Base-by-base conservation (phyloP, 176 grass and related monocot genomes). In the Avena atlantica region DNA sequence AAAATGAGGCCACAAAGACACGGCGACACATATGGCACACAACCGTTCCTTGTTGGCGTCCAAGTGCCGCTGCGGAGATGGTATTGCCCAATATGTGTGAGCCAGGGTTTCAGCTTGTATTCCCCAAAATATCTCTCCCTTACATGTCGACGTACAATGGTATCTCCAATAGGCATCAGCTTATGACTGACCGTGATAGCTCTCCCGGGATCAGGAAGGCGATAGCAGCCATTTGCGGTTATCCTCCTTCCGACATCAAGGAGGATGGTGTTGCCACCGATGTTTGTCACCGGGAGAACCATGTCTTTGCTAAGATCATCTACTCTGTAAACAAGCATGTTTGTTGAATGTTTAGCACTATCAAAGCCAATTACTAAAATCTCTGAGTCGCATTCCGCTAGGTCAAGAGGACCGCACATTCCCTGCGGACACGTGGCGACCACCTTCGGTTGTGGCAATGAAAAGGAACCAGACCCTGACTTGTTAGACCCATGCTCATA, bases 331-430 rank as follows among this genome's bases (percentile, higher is more conserved):
- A 61, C n/a, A 4, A 23, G n/a, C n/a, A 24, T 1, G 1, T 24
- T 1, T 61, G 59, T 61, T 4, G 2, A 23, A 0, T 61, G n/a
- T 42, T 42, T 42, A 42, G 40, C 40, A 48, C 9, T 2, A 48
- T 0, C 13, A 13, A 51, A 51, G 11, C 51, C 9, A 9, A 24
- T 23, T 9, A 61, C 3, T 24, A 61, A 24, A 3, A 61, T 23
- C 59, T 23, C 59, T 2, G n/a, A 61, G 59, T 12, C 59, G 3
- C 59, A 24, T 61, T 61, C 59, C 23, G 6, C n/a, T 12, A 61
- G 59, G 9, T 61, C n/a, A n/a, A 61, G 3, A 1, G 2, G 2
- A 61, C 9, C 0, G 2, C 0, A 3, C 9, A 1, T 0, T 8
- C 3, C 1, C 59, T 0, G 16, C 9, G 59, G 20, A 21, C 20